Evolutionary conservation across 768 basidiomycete species (phyloP).

Genomic region (Russula sp.): DNA sequence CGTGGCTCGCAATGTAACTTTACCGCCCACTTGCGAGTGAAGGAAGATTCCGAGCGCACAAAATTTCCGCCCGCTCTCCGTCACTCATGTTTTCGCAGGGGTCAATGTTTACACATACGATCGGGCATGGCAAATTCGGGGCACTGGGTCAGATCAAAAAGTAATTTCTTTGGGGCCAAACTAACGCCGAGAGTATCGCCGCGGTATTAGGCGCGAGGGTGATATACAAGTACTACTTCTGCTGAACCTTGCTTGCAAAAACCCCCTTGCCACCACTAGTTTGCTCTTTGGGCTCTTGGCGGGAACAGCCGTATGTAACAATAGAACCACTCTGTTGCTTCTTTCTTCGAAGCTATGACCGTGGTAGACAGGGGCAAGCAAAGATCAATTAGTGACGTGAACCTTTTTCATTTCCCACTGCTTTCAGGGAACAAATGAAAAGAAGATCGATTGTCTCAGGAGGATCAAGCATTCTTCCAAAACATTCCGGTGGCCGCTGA

Average conservation of each 20-base stretch:
- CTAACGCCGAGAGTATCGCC: constrained; percentile 16
- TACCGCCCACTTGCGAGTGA: constrained; percentile 2
- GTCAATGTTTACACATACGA: not conserved
- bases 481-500: not conserved
- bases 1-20: not conserved
- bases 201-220: constrained; percentile 4
- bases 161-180: not conserved
- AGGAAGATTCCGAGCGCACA: not conserved
- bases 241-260: not conserved
- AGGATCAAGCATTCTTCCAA: not conserved
- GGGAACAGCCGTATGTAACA: not conserved
- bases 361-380: not conserved
- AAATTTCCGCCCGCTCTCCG: not conserved
- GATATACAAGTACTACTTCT: not conserved
- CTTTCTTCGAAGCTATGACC: constrained; percentile 1
- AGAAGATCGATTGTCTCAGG: not conserved
- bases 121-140: not conserved
- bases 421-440: constrained; percentile 1
- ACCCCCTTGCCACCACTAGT: not conserved
- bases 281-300: not conserved
- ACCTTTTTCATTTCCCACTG: not conserved
- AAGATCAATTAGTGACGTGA: not conserved
- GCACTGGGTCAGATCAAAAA: not conserved
- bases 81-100: not conserved
- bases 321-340: not conserved